Base-by-base conservation (phyloP, 2,329 filamentous ascomycete genomes). In the Setomelanomma holmii region DNA sequence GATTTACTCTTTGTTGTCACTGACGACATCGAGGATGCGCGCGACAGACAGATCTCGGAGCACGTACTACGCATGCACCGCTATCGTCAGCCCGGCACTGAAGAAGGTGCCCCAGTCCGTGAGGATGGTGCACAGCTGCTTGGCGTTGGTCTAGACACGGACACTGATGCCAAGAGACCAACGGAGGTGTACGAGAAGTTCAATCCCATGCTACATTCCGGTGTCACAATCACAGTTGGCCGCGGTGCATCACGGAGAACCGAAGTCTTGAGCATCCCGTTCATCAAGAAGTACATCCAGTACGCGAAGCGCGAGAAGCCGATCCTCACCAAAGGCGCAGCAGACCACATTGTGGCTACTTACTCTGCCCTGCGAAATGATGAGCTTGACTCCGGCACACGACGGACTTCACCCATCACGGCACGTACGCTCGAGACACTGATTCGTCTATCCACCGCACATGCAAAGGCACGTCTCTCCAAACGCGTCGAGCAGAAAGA, bases 251-350 rank as follows among this genome's bases (percentile, higher is more conserved):
- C 86, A 63, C 89, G 90, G 74, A 89, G 89, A 60, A 86, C 90
- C 4, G 92, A 97, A 73, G 90, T 99, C 12, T 81, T 99, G 47
- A 96, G 90, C 77, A 97, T 99, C 55, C 90, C 93, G 0, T 99
- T 99, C 77, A 92, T 99, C 81, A 99, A 99, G 80, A 99, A 99
- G 78, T 99, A 97, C 75, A 96, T 99, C 40, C 95, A 99, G 72
- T 99, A 99, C 75, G 92, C 95, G 60, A 99, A 99, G 80, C 89
- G 86, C 30, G 83, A 95, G 70, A 96, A 92, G 83, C 95, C 95
- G 0, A 81, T 96, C 35, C 80, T 99, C 56, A 96, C 93, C 0
- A 91, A 95, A 70, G 91, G 91, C 39, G 93, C 95, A 5, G 91
- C 92, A 10, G 91, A 97, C 64, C 90, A 96, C 58, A 96, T 99